Evolutionary conservation across 2,329 filamentous ascomycete species (phyloP).

Genomic region (Botryotinia convoluta): DNA sequence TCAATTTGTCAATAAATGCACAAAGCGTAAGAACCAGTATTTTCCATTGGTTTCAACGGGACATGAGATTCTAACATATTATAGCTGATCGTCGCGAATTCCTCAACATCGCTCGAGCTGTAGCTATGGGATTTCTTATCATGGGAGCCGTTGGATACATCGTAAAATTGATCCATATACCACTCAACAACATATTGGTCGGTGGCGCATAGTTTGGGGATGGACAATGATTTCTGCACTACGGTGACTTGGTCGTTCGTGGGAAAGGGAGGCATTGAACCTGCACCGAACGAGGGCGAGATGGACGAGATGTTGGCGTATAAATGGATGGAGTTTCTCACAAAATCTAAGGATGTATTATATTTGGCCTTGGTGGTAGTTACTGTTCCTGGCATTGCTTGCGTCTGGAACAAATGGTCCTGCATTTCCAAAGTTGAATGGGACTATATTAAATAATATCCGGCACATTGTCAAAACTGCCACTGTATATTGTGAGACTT

Average conservation of each 20-base stretch:
- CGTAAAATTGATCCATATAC: slow-evolving; percentile 53
- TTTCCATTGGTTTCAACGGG: neutral
- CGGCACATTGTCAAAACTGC: neutral
- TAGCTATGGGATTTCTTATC: slow-evolving; percentile 51
- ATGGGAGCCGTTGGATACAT: slow-evolving; percentile 54
- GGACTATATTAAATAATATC: slow-evolving; percentile 7
- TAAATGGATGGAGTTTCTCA: slow-evolving; percentile 17
- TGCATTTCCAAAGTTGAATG: neutral
- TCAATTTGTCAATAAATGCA: slow-evolving; percentile 45
- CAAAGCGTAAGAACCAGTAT: slow-evolving; percentile 42
- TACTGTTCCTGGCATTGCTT: slow-evolving; percentile 3
- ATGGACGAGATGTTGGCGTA: slow-evolving; percentile 8
- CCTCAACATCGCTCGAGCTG: slow-evolving; percentile 49
- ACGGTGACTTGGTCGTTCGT: neutral
- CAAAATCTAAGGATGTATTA: slow-evolving; percentile 21
- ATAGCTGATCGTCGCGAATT: slow-evolving; percentile 42
- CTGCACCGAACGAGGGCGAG: neutral
- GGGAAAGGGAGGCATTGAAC: neutral
- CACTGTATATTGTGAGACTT: neutral
- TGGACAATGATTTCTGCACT: neutral
- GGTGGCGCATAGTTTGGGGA: slow-evolving; percentile 38
- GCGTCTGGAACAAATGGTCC: slow-evolving; percentile 4
- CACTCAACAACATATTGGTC: slow-evolving; percentile 53
- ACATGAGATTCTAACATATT: neutral
- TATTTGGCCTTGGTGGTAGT: slow-evolving; percentile 15